Evolutionary conservation across 2,329 filamentous ascomycete species (phyloP), one percentile per base, ranked within the genome.

Genomic region (Coniochaeta sp.): DNA sequence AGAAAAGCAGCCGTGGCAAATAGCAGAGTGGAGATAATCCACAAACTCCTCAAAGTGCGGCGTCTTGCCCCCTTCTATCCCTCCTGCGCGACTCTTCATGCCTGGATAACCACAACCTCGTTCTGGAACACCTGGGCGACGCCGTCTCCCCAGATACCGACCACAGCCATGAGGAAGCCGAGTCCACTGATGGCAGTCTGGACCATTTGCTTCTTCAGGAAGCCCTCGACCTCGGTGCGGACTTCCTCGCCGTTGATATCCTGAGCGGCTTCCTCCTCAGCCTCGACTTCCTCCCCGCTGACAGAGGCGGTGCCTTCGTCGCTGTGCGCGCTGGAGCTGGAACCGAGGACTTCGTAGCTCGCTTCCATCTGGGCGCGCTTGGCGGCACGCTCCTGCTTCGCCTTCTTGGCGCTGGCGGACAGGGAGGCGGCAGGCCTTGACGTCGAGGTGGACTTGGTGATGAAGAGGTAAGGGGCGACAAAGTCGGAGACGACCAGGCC

Each of bases 71-170:
- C 47, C 14, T 30, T 28, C 5, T 22, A 28, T 52, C 22, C 10
- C 12, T 28, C 22, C 7, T 30, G 5, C 22, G 1, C 22, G 14
- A 14, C 30, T n/a, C 17, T 22, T 44, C 24, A 57, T 34, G 32
- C 55, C 38, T 57, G 22, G 38, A 57, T 32, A 44, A 57, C n/a
- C 10, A 57, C 34, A 9, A 57, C 36, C 7, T 57, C 55, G 44
- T 34, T 57, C 34, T 57, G 38, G 36, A 57, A 42, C 22, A 44
- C 38, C 38, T 57, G 55, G 12, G 24, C 30, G 44, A 75, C 76
- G 28, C 84, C 83, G 69, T 88, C 86, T 5, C 85, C 86, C 85
- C 86, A 89, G 67, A 89, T 82, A 17, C 86, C 86, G 38, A 88
- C 73, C 19, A 88, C 77, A 22, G 85, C 81, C 76, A 89, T 80